Percentiles rank a stretch among this genome's conserved stretches.
phyloP scores from a whole-genome alignment of 306 rosid genomes.

The Boehmeria nivea region DNA sequence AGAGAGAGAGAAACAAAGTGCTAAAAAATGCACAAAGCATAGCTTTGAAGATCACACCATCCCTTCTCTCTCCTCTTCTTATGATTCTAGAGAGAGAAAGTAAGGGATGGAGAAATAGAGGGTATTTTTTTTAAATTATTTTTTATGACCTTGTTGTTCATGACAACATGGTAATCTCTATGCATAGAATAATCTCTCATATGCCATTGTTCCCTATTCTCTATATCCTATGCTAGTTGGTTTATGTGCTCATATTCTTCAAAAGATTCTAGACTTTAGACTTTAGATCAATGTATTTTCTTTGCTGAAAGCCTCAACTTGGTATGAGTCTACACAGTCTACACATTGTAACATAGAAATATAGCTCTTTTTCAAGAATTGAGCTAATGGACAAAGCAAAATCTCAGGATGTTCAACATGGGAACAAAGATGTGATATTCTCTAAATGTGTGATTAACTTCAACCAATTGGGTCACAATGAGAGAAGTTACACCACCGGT shows the following conservation, averaged over 20 bases:
- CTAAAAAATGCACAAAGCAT: slow-evolving; percentile 1
- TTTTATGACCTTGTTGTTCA: too few relatives aligned
- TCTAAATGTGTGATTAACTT: slow-evolving; percentile 39
- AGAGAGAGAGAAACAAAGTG: neutral
- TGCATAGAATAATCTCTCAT: too few relatives aligned
- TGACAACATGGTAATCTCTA: too few relatives aligned
- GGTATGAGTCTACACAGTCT: neutral
- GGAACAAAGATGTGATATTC: slow-evolving; percentile 25
- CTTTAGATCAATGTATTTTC: neutral
- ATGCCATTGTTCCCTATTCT: too few relatives aligned
- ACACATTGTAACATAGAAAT: slow-evolving; percentile 7
- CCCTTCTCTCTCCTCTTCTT: slow-evolving; percentile 18
- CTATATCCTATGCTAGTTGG: too few relatives aligned
- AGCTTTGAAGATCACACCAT: slow-evolving; percentile 16
- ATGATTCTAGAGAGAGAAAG: slow-evolving; percentile 3
- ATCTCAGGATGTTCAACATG: slow-evolving; percentile 19
- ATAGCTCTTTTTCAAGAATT: slow-evolving; percentile 3
- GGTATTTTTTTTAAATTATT: too few relatives aligned
- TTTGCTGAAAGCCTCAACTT: slow-evolving; percentile 11
- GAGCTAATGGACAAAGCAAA: slow-evolving; percentile 30
- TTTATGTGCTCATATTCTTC: too few relatives aligned
- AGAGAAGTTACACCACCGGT: slow-evolving; percentile 6
- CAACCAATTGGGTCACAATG: slow-evolving; percentile 13
- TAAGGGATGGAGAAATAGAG: neutral
- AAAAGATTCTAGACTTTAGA: too few relatives aligned